These are phyloP conservation scores for Leccinum disarticulatum DNA, from an alignment of 768 basidiomycete species.

Conservation along the genomic window DNA sequence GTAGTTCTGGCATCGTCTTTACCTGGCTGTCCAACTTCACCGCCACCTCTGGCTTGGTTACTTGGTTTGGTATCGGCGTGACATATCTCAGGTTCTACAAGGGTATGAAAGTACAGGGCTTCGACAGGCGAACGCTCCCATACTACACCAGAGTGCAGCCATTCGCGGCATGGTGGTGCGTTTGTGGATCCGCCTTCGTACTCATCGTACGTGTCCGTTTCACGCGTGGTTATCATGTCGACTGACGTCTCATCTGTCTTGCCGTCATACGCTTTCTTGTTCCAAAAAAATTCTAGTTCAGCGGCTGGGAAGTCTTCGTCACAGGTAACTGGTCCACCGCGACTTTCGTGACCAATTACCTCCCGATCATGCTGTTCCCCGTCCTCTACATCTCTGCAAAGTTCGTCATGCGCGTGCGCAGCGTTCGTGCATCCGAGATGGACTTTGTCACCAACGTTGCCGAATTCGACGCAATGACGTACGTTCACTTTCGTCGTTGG, in stretches of 20 bases:
- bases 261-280: background rate
- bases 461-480: slow-evolving; percentile 33
- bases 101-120: slow-evolving; percentile 50
- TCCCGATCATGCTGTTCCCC: slow-evolving; percentile 46
- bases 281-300: slow-evolving; percentile 29
- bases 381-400: slow-evolving; percentile 40
- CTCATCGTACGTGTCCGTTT: slow-evolving; percentile 35
- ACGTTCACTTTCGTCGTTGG: background rate
- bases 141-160: slow-evolving; percentile 44
- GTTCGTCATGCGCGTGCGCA: slow-evolving; percentile 9
- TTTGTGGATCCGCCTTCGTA: slow-evolving; percentile 27
- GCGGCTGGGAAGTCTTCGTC: slow-evolving; percentile 43
- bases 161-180: slow-evolving; percentile 39
- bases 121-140: slow-evolving; percentile 47
- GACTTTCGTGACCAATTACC: slow-evolving; percentile 43
- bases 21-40: slow-evolving; percentile 39
- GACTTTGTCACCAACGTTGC: slow-evolving; percentile 26
- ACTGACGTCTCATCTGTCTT: background rate
- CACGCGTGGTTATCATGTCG: too few relatives aligned
- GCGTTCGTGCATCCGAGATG: slow-evolving; percentile 20
- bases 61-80: slow-evolving; percentile 45
- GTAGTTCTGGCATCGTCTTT: slow-evolving; percentile 40
- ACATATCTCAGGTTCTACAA: slow-evolving; percentile 48
- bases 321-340: slow-evolving; percentile 37
- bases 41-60: slow-evolving; percentile 41